Conservation (phyloP, 805 yeast genomes). For the Metschnikowia chrysomelidarum region DNA sequence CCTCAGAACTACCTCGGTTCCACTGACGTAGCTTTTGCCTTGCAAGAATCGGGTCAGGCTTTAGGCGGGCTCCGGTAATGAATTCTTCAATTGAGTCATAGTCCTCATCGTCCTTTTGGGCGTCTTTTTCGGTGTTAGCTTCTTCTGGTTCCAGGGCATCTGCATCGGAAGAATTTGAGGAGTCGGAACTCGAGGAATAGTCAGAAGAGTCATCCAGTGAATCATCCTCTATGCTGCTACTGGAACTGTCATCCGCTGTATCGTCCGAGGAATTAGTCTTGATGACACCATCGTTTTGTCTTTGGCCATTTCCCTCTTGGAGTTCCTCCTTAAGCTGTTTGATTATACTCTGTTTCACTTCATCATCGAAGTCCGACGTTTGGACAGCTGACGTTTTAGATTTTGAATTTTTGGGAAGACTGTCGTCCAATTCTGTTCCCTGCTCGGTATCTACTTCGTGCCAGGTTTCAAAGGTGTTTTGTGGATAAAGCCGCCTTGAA, state of each 20-base stretch:
- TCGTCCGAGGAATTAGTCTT: conserved; percentile 3
- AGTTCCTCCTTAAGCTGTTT: conserved; percentile 3
- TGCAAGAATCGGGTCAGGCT: conserved; percentile 8
- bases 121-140: neutral
- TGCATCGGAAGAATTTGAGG: conserved; percentile 1
- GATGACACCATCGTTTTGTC: neutral
- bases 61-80: no score
- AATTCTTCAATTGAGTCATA: neutral
- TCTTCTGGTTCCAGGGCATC: conserved; percentile 1
- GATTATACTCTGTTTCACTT: conserved; percentile 4
- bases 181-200: neutral
- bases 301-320: neutral
- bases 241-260: neutral
- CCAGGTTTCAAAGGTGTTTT: conserved; percentile 20
- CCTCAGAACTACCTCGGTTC: conserved; percentile 7
- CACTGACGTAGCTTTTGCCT: conserved; percentile 9
- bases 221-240: neutral
- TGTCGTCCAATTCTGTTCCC: neutral
- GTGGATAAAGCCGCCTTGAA: conserved; percentile 11
- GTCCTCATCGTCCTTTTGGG: neutral
- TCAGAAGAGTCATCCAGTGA: neutral
- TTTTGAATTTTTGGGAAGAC: neutral
- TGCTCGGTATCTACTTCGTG: neutral
- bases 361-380: conserved; percentile 6
- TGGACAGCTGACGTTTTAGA: neutral